Percentiles rank a stretch among this genome's conserved stretches.
Conservation (phyloP, 2,329 filamentous ascomycete species). For the Colletotrichum trifolii region DNA sequence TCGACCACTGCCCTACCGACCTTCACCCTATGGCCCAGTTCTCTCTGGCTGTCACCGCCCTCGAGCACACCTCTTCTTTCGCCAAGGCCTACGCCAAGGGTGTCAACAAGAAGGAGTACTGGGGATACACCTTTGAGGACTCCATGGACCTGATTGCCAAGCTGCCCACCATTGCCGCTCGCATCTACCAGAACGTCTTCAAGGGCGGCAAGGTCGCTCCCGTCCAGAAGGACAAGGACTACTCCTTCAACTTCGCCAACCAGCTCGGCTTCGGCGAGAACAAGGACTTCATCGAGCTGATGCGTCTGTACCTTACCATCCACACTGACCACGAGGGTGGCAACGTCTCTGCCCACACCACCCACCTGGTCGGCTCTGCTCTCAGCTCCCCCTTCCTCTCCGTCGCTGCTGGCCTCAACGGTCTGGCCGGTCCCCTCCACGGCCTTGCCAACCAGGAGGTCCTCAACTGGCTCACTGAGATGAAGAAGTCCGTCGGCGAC, state of each 20-base stretch:
- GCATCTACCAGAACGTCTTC: conserved; percentile 99
- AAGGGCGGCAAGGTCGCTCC: conserved; percentile 98
- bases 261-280: conserved; percentile 97
- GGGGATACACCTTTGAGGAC: conserved; percentile 99
- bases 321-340: conserved; percentile 99
- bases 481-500: conserved; percentile 95
- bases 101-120: conserved; percentile 99
- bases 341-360: conserved; percentile 98
- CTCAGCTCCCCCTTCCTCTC: conserved; percentile 98
- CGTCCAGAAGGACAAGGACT: conserved; percentile 99
- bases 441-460: conserved; percentile 99
- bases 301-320: conserved; percentile 99
- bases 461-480: conserved; percentile 98
- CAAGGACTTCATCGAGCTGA: conserved; percentile 96
- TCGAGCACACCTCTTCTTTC: conserved; percentile 98
- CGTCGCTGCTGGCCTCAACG: conserved; percentile 94
- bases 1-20: conserved; percentile 98
- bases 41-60: conserved; percentile 95
- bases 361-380: conserved; percentile 95
- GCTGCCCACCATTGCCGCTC: conserved; percentile 95
- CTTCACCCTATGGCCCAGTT: conserved; percentile 99
- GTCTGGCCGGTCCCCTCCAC: conserved; percentile 97
- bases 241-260: conserved; percentile 99
- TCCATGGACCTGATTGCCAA: conserved; percentile 99
- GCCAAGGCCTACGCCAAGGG: conserved; percentile 99